phyloP scores from a whole-genome alignment of 1,139 yeast genomes.

The Pichia terricola region DNA sequence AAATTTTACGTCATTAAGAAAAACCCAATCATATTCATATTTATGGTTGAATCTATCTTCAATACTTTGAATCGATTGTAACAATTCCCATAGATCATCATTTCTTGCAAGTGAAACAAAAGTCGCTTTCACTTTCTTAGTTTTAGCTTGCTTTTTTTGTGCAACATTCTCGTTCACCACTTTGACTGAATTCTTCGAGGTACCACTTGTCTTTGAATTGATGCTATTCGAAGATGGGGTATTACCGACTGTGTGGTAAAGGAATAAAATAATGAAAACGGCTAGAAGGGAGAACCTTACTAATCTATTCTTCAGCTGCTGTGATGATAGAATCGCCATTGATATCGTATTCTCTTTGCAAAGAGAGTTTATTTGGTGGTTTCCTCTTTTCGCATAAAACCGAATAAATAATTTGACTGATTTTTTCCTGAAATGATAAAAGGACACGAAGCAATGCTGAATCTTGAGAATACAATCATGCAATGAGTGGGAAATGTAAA shows the following conservation, averaged over 20 bases:
- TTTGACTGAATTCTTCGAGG: background rate
- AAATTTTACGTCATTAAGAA: slow-evolving; percentile 47
- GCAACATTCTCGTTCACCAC: background rate
- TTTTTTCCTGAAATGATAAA: too few species aligned
- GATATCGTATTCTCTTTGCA: background rate
- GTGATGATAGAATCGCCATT: background rate
- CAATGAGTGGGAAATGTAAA: too few species aligned
- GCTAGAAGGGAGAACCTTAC: background rate
- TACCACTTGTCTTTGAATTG: background rate
- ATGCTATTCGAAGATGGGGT: too few species aligned
- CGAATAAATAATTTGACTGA: too few species aligned
- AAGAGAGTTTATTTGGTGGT: too few species aligned
- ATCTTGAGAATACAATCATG: too few species aligned
- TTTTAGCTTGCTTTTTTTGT: background rate
- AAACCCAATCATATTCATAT: slow-evolving; percentile 65
- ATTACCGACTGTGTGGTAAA: background rate
- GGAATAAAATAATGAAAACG: background rate
- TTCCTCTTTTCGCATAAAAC: too few species aligned
- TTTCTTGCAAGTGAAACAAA: slow-evolving; percentile 66
- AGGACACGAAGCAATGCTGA: too few species aligned
- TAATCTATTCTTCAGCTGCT: background rate
- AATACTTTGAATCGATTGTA: slow-evolving; percentile 51
- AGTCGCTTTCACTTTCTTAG: slow-evolving; percentile 38
- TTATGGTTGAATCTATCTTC: slow-evolving; percentile 64
- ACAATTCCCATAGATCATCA: slow-evolving; percentile 44